phyloP scores from a whole-genome alignment of 768 basidiomycete genomes.

The Lentinula guzmanii region DNA sequence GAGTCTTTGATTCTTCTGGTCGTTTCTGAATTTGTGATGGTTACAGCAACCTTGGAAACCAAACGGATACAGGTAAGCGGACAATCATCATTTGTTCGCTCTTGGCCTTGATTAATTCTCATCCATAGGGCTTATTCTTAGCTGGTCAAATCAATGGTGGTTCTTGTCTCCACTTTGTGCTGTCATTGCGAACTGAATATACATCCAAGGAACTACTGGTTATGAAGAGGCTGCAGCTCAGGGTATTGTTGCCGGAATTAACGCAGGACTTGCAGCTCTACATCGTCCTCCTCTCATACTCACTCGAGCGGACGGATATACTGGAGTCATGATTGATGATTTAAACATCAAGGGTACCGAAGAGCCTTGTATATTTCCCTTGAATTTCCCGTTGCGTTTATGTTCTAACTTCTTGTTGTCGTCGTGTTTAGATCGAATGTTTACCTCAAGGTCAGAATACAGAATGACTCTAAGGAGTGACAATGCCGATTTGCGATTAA shows the following conservation, averaged over 20 bases:
- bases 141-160: constrained; percentile 86
- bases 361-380: constrained; percentile 68
- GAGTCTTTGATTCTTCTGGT: not conserved
- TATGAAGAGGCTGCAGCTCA: constrained; percentile 95
- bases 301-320: constrained; percentile 80
- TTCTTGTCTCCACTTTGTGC: not conserved
- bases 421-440: constrained; percentile 71
- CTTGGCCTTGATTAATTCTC: not conserved
- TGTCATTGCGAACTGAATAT: not conserved
- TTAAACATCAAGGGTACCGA: constrained; percentile 83
- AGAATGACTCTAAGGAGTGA: constrained; percentile 84
- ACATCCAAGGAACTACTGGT: constrained; percentile 73
- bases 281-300: constrained; percentile 52
- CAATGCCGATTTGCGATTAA: constrained; percentile 82
- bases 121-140: constrained; percentile 66
- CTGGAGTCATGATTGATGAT: constrained; percentile 92
- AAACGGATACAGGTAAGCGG: constrained; percentile 62
- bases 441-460: constrained; percentile 88
- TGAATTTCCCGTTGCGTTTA: not conserved
- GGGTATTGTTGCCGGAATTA: constrained; percentile 82
- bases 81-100: not conserved
- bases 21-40: not conserved
- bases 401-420: not conserved
- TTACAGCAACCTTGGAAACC: constrained; percentile 79
- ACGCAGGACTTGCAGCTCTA: constrained; percentile 70